Evolutionary conservation across 164 flowering plant species (phyloP).

Genomic region (Aristolochia fimbriata): DNA sequence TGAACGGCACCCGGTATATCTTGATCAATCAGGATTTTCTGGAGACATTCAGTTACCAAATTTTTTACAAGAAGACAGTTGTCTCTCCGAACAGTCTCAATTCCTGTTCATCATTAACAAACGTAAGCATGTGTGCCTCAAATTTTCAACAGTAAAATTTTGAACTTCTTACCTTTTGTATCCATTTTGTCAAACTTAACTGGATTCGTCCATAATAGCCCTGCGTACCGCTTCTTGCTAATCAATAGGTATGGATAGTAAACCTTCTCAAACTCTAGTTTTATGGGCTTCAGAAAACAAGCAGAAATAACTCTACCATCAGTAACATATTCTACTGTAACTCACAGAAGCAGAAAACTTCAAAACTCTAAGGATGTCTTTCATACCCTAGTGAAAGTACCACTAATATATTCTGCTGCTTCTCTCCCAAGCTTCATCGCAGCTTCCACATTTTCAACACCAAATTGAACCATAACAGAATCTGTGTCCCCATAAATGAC

Average conservation of each 20-base stretch:
- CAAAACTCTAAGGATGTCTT: background rate
- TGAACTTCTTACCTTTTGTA: slow-evolving; percentile 58
- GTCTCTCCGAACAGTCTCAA: slow-evolving; percentile 97
- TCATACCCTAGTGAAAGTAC: slow-evolving; percentile 76
- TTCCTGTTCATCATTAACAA: slow-evolving; percentile 40
- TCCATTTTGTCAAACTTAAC: slow-evolving; percentile 97
- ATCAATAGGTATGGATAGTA: slow-evolving; percentile 91
- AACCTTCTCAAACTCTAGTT: slow-evolving; percentile 97
- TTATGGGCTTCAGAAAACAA: slow-evolving; percentile 67
- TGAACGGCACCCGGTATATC: slow-evolving; percentile 93
- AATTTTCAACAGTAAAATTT: background rate
- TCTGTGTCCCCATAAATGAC: slow-evolving; percentile 98
- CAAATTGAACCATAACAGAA: slow-evolving; percentile 98
- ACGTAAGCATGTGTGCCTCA: background rate
- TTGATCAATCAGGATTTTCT: slow-evolving; percentile 78
- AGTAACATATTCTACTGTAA: background rate
- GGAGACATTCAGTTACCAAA: slow-evolving; percentile 87
- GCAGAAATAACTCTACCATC: background rate
- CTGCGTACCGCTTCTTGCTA: slow-evolving; percentile 99
- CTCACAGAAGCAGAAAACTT: background rate
- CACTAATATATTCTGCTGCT: slow-evolving; percentile 89
- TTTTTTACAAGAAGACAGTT: slow-evolving; percentile 93
- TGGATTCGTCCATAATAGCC: slow-evolving; percentile 88
- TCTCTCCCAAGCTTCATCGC: slow-evolving; percentile 93
- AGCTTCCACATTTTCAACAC: slow-evolving; percentile 69